A percentile compares a stretch with the other conserved stretches of the same genome.
Evolutionary conservation across 2,329 filamentous ascomycete species (phyloP).

Genomic region (Trichoderma pleuroti): DNA sequence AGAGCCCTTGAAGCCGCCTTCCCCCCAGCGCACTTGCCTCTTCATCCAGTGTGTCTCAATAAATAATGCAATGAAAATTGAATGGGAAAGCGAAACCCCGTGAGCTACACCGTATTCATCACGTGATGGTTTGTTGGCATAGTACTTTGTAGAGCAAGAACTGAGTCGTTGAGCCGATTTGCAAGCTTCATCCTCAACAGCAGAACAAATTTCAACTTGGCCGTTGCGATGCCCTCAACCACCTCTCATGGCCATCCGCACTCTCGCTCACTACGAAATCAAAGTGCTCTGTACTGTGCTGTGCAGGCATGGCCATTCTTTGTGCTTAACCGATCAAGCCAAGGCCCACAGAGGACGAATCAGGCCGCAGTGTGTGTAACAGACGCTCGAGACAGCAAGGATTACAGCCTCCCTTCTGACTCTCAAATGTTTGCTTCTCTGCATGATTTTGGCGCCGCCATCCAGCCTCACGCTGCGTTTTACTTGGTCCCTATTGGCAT

Average conservation of each 20-base stretch:
- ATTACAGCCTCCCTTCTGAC: neutral
- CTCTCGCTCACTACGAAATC: neutral
- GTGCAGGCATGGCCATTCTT: neutral
- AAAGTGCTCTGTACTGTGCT: neutral
- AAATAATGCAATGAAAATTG: neutral
- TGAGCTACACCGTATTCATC: neutral
- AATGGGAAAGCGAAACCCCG: neutral
- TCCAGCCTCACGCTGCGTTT: neutral
- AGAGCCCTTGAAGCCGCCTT: neutral
- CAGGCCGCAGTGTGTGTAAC: neutral
- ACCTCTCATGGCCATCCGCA: neutral
- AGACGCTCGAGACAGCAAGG: slow-evolving; percentile 3
- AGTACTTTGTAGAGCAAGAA: neutral
- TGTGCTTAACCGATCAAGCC: neutral
- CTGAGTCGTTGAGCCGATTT: no score
- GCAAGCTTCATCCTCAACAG: neutral
- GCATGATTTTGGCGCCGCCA: slow-evolving; percentile 5
- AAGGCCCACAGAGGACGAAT: neutral
- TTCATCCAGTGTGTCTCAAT: neutral
- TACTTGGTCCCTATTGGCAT: neutral
- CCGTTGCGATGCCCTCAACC: neutral
- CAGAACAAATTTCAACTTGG: neutral
- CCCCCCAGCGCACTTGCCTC: neutral
- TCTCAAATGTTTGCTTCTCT: neutral
- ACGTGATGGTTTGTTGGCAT: neutral